Percentiles rank a stretch among this genome's conserved stretches.
Evolutionary conservation across 352 stramenopile genomes (phyloP).

Genomic region (Thalassiosira mediterranea): DNA sequence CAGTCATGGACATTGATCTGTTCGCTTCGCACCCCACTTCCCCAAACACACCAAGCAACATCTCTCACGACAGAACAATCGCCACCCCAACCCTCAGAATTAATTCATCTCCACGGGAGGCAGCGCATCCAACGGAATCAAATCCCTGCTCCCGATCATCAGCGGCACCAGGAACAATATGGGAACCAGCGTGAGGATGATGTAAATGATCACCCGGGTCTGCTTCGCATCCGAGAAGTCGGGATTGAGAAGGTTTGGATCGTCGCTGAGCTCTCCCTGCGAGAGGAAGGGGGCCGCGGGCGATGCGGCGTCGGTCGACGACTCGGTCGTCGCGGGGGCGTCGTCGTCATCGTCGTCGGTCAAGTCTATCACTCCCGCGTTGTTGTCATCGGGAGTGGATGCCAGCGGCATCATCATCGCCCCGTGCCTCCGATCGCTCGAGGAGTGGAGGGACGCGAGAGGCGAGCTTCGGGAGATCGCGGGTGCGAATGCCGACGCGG

Average conservation of each 20-base stretch:
- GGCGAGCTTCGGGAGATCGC: not conserved
- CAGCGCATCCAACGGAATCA: constrained; percentile 76
- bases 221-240: constrained; percentile 81
- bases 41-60: too few species aligned
- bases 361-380: constrained; percentile 47
- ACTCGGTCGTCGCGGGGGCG: constrained; percentile 1
- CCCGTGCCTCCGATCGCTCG: not conserved
- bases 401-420: not conserved
- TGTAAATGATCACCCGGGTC: constrained; percentile 81
- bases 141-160: constrained; percentile 81
- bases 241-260: constrained; percentile 61
- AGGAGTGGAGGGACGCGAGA: not conserved
- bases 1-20: too few species aligned
- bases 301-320: not conserved
- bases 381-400: constrained; percentile 21
- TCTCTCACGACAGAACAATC: too few species aligned
- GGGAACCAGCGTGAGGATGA: constrained; percentile 78
- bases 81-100: too few species aligned
- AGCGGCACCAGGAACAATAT: constrained; percentile 82
- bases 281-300: constrained; percentile 67
- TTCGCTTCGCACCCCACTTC: too few species aligned
- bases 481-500: constrained; percentile 26
- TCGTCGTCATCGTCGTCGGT: constrained; percentile 58
- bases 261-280: constrained; percentile 72
- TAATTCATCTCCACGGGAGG: constrained; percentile 66